A percentile compares a stretch with the other conserved stretches of the same genome.
Evolutionary conservation across 768 basidiomycete species (phyloP).

Genomic region (Galerina marginata): DNA sequence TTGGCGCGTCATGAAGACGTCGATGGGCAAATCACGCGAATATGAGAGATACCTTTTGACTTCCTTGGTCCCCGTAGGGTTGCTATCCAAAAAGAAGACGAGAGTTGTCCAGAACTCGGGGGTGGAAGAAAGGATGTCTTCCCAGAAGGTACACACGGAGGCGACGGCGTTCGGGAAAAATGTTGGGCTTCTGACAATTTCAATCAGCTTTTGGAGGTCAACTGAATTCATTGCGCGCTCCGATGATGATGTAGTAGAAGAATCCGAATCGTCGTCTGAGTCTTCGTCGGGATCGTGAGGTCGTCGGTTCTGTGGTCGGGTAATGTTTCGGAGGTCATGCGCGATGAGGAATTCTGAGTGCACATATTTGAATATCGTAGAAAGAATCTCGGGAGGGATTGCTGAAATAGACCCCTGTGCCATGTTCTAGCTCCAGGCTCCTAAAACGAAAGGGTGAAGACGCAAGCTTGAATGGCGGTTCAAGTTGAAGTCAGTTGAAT

Average conservation of each 20-base stretch:
- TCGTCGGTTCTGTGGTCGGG: not conserved
- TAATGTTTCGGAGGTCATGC: not conserved
- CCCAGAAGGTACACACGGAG: not conserved
- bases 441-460: too few species aligned
- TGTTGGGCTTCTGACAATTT: not conserved
- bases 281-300: not conserved
- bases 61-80: not conserved
- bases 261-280: not conserved
- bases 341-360: not conserved
- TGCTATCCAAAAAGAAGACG: not conserved
- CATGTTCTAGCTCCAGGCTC: too few species aligned
- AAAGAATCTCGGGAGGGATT: slow-evolving; percentile 2
- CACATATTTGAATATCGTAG: slow-evolving; percentile 4
- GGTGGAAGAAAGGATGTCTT: not conserved
- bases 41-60: not conserved
- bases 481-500: too few species aligned
- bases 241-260: too few species aligned
- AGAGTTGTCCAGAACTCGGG: not conserved
- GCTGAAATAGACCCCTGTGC: not conserved
- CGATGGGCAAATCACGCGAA: not conserved
- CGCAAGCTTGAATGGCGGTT: too few species aligned
- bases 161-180: not conserved
- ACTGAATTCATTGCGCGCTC: too few species aligned
- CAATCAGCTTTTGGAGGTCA: not conserved
- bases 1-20: not conserved